phyloP scores from a whole-genome alignment of 768 basidiomycete species.

The Pleurotus salmoneostramineus region DNA sequence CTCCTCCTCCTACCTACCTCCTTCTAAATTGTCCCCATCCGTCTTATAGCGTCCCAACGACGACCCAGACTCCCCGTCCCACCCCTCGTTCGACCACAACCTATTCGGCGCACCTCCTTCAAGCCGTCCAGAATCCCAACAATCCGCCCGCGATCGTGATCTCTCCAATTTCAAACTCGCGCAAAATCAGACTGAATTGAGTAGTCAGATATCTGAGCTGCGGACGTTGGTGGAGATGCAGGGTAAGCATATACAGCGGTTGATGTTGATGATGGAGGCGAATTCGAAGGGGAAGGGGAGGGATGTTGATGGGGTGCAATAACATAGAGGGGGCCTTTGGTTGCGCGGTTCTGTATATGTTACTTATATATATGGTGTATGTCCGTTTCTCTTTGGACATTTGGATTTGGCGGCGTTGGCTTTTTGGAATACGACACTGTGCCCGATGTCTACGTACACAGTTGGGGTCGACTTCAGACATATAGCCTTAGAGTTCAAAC shows the following conservation, averaged over 20 bases:
- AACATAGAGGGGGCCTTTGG: too few species aligned
- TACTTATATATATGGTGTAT: too few species aligned
- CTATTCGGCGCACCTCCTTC: conserved; percentile 10
- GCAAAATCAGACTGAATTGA: conserved; percentile 64
- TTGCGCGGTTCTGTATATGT: too few species aligned
- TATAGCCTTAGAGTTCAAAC: too few species aligned
- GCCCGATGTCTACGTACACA: too few species aligned
- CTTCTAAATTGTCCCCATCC: too few species aligned
- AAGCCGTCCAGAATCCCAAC: conserved; percentile 5
- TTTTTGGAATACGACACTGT: too few species aligned
- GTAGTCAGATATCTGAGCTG: conserved; percentile 59
- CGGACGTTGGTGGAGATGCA: conserved; percentile 54
- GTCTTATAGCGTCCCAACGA: conserved; percentile 11
- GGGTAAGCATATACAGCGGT: conserved; percentile 41
- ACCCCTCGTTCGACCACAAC: conserved; percentile 11
- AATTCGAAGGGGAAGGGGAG: conserved; percentile 17
- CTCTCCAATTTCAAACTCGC: conserved; percentile 58
- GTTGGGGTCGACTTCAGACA: too few species aligned
- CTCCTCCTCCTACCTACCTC: too few species aligned
- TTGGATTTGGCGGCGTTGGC: too few species aligned
- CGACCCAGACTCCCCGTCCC: conserved; percentile 13
- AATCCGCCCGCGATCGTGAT: conserved; percentile 23
- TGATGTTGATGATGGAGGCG: conserved; percentile 29
- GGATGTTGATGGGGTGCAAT: background rate
- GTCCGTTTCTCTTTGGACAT: too few species aligned